Percentiles rank a stretch among this genome's conserved stretches.
Conservation (phyloP, 192 early-diverging fungal genomes). For the Coemansia sp. region DNA sequence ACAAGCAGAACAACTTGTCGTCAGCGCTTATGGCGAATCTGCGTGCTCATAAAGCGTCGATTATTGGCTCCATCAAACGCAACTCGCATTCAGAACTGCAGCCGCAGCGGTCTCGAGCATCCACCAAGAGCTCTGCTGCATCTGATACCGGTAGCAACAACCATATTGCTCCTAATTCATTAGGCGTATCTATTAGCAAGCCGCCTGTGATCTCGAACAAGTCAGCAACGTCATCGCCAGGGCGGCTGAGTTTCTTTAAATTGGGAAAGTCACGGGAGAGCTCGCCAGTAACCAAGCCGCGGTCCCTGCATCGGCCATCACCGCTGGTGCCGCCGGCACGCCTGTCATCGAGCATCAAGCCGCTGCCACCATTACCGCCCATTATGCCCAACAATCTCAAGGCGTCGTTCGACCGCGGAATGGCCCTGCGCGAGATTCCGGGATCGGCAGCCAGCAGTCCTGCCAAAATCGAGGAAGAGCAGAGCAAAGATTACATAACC, state of each 20-base stretch:
- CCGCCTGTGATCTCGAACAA: neutral
- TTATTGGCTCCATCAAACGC: slow-evolving; percentile 43
- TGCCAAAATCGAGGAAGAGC: too few species aligned
- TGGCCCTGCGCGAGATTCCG: slow-evolving; percentile 29
- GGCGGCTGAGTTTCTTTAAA: slow-evolving; percentile 12
- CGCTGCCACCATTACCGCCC: slow-evolving; percentile 38
- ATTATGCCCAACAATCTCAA: slow-evolving; percentile 52
- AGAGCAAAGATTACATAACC: too few species aligned
- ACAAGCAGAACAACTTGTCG: slow-evolving; percentile 9
- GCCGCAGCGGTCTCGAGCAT: slow-evolving; percentile 4
- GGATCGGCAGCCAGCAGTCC: slow-evolving; percentile 4
- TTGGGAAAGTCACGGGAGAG: neutral
- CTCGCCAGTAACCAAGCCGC: neutral
- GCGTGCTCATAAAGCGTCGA: slow-evolving; percentile 35
- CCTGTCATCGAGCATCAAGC: slow-evolving; percentile 18
- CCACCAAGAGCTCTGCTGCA: slow-evolving; percentile 1
- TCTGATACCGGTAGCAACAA: neutral
- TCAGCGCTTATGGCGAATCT: slow-evolving; percentile 30
- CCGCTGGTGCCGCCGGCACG: slow-evolving; percentile 13
- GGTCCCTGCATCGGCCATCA: neutral
- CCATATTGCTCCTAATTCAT: too few species aligned
- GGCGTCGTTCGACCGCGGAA: slow-evolving; percentile 47
- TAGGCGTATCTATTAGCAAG: neutral
- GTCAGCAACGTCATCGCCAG: slow-evolving; percentile 6
- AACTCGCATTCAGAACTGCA: slow-evolving; percentile 13